A percentile compares a stretch with the other conserved stretches of the same genome.
Evolutionary conservation across 352 stramenopile species (phyloP).

Genomic region (Globisporangium polare): DNA sequence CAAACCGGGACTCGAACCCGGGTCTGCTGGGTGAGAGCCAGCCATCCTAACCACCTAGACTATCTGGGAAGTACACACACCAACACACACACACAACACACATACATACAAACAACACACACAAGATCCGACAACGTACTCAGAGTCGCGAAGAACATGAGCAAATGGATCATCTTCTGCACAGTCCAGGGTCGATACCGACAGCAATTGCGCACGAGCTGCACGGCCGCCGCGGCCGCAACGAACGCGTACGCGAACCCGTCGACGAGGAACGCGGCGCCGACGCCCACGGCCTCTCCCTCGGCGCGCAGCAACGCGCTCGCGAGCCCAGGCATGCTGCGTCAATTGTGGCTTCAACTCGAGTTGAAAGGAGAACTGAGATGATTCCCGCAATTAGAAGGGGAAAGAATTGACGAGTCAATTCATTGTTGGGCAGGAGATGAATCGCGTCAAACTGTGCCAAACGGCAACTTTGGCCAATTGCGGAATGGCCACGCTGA

Average conservation of each 20-base stretch:
- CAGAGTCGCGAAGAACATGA: slow-evolving; percentile 78
- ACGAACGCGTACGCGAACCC: slow-evolving; percentile 67
- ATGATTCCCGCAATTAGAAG: neutral
- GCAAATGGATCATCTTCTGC: slow-evolving; percentile 85
- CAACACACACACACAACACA: no score
- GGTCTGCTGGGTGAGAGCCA: no score
- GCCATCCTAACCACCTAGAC: no score
- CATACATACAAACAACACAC: slow-evolving; percentile 1
- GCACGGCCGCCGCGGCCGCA: slow-evolving; percentile 44
- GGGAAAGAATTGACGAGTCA: neutral
- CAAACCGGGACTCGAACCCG: no score
- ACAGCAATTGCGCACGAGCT: slow-evolving; percentile 81
- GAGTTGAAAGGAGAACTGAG: neutral
- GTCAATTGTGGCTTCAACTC: slow-evolving; percentile 6
- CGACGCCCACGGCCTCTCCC: slow-evolving; percentile 47
- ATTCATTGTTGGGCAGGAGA: neutral
- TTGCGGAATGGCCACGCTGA: neutral
- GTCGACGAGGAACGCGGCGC: slow-evolving; percentile 62
- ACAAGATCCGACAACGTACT: slow-evolving; percentile 25
- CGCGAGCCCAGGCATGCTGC: neutral
- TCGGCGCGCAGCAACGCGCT: slow-evolving; percentile 6
- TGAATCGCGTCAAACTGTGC: neutral
- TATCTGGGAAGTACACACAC: no score
- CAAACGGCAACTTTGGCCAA: neutral
- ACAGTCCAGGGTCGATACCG: slow-evolving; percentile 82